Base-by-base conservation (phyloP, 768 basidiomycete species). In the Boletus vermiculosoides region DNA sequence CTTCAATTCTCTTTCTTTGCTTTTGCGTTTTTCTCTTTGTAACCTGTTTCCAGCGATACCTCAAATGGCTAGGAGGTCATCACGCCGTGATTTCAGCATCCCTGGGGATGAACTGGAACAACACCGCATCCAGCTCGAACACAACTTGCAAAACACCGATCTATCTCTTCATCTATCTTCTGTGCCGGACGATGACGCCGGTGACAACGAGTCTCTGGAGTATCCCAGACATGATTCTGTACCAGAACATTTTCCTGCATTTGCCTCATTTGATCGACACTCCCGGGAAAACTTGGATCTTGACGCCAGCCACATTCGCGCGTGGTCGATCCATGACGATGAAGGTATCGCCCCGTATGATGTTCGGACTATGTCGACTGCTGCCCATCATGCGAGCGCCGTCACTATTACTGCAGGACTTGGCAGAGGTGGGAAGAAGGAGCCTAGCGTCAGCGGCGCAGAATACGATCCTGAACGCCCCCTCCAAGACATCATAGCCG, bases 401-500 rank as follows among this genome's bases (percentile, higher is more conserved):
- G 77, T 96, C 51, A 96, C 94, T 0, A 79, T 97, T 18, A 89
- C 82, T 51, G 91, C 92, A 4, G 94, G 94, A 1, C 79, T 96
- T 11, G 78, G 77, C 2, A 77, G 84, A 3, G 58, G 60, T 42
- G 71, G 70, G 20, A 76, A 79, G 46, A 75, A 85, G 56, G 86
- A 89, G 62, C 68, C 75, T 18, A 80, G 84, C 63, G 66, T 88
- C 50, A 89, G 86, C 69, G 89, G 86, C 39, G 87, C 87, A 41
- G 92, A 94, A 66, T 94, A 90, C 59, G 92, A 94, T 68, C 91
- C 92, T 4, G 91, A 94, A 34, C 78, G 92, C 22, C 88, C 89
- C 1, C 70, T 93, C 33, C 80, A 87, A 58, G 81, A 83, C 25
- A 88, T 93, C 69, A 81, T 92, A 52, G 83, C 81, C 30, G 83